Conservation (phyloP, 2,329 filamentous ascomycete genomes). For the Cercospora citrullina region DNA sequence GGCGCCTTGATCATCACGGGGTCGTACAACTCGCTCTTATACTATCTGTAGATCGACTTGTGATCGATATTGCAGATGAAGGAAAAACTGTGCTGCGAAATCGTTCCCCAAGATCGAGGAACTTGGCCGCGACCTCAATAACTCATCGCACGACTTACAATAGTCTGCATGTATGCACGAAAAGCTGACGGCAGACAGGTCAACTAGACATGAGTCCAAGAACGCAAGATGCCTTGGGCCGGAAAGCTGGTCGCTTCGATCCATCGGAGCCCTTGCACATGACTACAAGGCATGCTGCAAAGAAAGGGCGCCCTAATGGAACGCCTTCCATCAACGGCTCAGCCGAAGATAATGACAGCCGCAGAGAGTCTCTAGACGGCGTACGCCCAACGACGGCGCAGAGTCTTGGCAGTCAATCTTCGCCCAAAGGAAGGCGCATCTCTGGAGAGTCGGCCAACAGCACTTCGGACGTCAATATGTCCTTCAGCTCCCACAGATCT, state of each 20-base stretch:
- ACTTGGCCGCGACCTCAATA: background rate
- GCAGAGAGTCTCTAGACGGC: constrained; percentile 30
- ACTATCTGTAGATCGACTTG: background rate
- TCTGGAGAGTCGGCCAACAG: constrained; percentile 24
- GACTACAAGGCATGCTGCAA: constrained; percentile 45
- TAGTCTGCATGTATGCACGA: background rate
- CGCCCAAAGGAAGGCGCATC: constrained; percentile 24
- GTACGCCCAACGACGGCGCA: constrained; percentile 28
- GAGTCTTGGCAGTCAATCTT: constrained; percentile 30
- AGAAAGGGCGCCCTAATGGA: constrained; percentile 19
- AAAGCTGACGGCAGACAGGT: constrained; percentile 11
- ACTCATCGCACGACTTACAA: background rate
- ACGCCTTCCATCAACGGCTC: constrained; percentile 34
- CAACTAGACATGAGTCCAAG: constrained; percentile 13
- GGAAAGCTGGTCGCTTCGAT: constrained; percentile 41
- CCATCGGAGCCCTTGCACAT: constrained; percentile 52
- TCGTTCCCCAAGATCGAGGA: background rate
- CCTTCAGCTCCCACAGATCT: constrained; percentile 19
- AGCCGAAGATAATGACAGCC: constrained; percentile 28
- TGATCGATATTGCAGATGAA: background rate
- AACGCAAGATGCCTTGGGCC: constrained; percentile 10
- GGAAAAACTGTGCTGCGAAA: background rate
- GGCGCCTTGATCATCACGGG: background rate
- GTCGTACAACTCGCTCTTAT: background rate
- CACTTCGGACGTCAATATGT: constrained; percentile 17